Evolutionary conservation across 2,329 filamentous ascomycete genomes (phyloP), one percentile per base, ranked within the genome.

Genomic region (Aspergillus melleus): DNA sequence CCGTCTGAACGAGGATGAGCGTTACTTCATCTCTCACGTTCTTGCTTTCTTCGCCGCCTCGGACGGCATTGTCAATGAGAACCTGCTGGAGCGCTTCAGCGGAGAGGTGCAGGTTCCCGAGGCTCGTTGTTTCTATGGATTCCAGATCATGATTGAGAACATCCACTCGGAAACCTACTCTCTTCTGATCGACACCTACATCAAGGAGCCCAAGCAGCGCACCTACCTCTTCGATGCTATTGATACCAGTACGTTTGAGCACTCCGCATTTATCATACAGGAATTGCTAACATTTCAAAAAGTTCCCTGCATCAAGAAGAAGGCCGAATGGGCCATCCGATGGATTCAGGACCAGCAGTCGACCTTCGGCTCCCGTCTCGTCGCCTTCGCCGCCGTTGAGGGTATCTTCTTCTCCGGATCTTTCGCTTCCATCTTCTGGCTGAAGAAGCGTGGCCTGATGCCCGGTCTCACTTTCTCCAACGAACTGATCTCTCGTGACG

Each of bases 91-190:
- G 86, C 91, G 95, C 65, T 99, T 99, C 88, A 96, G 91, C 73
- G 89, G 87, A 66, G 95, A 99, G 81, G 94, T 99, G 30, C 95
- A 99, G 82, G 88, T 98, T 60, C 94, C 95, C 11, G 95, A 99
- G 82, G 95, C 95, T 66, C 92, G 95, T 73, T 99, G 95, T 88
- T 99, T 99, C 86, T 99, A 99, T 79, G 95, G 95, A 66, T 99
- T 99, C 87, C 95, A 99, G 84, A 98, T 98, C 83, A 99, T 99
- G 95, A 98, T 99, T 91, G 95, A 99, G 86, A 99, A 99, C 83
- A 96, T 99, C 73, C 95, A 99, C 86, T 97, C 95, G 16, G 95
- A 99, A 84, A 99, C 95, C 57, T 99, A 99, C 86, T 98, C 94
- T 20, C 89, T 99, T 39, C 88, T 99, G 76, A 99, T 99, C 77